Evolutionary conservation across 2,329 filamentous ascomycete species (phyloP).

Genomic region (Dactylonectria estremocensis): DNA sequence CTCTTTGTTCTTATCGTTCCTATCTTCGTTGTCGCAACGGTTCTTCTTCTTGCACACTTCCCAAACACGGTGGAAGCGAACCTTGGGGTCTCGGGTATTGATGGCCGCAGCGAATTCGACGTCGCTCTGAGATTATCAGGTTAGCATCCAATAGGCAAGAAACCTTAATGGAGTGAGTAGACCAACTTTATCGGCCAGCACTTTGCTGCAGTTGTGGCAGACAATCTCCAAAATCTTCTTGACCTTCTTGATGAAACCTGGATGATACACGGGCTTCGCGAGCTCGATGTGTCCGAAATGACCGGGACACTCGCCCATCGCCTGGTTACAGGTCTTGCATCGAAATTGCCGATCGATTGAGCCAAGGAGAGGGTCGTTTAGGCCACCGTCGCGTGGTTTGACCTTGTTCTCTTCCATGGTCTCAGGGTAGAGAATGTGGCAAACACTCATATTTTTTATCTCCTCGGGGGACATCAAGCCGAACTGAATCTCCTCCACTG

Average conservation of each 20-base stretch:
- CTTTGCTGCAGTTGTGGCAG: constrained; percentile 98
- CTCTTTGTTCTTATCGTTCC: constrained; percentile 77
- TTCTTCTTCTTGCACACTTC: constrained; percentile 91
- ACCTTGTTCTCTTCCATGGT: constrained; percentile 98
- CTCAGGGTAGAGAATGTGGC: constrained; percentile 97
- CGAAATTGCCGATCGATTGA: constrained; percentile 97
- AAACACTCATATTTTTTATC: constrained; percentile 99
- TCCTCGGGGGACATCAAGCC: constrained; percentile 97
- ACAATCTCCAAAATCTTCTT: constrained; percentile 99
- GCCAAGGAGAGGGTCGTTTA: constrained; percentile 96
- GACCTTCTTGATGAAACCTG: constrained; percentile 97
- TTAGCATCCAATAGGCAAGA: constrained; percentile 73
- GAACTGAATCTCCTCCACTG: constrained; percentile 99
- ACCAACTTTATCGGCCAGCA: constrained; percentile 98
- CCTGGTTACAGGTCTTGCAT: constrained; percentile 96
- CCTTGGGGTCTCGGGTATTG: constrained; percentile 90
- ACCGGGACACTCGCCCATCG: constrained; percentile 95
- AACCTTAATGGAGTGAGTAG: constrained; percentile 69
- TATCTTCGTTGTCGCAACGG: constrained; percentile 85
- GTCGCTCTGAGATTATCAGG: constrained; percentile 78
- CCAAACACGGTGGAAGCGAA: constrained; percentile 94
- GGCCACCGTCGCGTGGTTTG: constrained; percentile 89
- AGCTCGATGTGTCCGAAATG: constrained; percentile 99
- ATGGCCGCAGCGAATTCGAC: constrained; percentile 87
- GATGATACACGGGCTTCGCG: constrained; percentile 94